A percentile compares a stretch with the other conserved stretches of the same genome.
phyloP scores from a whole-genome alignment of 2,329 filamentous ascomycete species.

The Neophaeococcomyces aloes region DNA sequence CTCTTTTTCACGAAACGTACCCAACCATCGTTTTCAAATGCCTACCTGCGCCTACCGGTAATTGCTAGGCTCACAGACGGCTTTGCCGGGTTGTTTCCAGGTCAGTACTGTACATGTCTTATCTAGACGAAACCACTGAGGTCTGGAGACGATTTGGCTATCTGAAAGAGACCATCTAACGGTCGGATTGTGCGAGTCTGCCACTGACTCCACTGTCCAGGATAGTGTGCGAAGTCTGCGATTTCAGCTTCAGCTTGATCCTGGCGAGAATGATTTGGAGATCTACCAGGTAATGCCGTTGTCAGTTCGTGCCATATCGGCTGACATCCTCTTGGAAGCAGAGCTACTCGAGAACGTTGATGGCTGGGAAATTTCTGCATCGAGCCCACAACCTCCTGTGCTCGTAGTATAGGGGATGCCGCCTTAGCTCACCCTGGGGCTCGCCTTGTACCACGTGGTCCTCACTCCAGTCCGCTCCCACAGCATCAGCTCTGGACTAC shows the following conservation, averaged over 20 bases:
- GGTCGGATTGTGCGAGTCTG: constrained; percentile 2
- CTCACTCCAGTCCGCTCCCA: no score
- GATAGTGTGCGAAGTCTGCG: background rate
- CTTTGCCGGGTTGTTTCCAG: background rate
- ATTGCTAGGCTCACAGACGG: background rate
- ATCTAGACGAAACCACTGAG: background rate
- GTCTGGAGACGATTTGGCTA: background rate
- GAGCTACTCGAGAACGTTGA: no score
- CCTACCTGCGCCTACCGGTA: background rate
- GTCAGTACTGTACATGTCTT: background rate
- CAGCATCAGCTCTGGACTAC: no score
- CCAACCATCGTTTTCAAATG: background rate
- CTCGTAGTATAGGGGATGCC: no score
- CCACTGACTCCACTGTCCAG: background rate
- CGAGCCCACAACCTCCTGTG: no score
- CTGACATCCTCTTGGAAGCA: no score
- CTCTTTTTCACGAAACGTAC: background rate
- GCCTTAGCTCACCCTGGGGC: no score
- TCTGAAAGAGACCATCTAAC: background rate
- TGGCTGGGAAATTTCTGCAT: no score
- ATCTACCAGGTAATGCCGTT: no score
- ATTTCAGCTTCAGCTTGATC: background rate
- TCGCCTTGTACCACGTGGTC: no score
- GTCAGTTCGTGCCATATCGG: no score
- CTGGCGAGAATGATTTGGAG: no score